Conservation (phyloP, 139 green algal species). For the Monoraphidium neglectum region DNA sequence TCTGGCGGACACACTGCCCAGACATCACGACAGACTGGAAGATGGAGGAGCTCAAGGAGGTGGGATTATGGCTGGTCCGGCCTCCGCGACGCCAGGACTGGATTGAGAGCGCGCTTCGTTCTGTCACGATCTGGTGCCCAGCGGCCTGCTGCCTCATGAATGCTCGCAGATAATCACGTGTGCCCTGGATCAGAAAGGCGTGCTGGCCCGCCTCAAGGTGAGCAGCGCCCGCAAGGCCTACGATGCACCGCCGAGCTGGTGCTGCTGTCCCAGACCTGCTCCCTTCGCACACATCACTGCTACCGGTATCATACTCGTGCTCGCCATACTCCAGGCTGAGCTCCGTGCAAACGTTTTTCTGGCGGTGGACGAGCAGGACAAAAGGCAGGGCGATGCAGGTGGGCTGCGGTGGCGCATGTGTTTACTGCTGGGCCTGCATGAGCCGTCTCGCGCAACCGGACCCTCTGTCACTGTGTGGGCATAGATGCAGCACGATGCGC, state of each 20-base stretch:
- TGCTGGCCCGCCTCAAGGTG: constrained; percentile 21
- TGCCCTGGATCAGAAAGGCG: constrained; percentile 11
- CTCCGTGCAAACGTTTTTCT: constrained; percentile 52
- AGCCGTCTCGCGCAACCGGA: background rate
- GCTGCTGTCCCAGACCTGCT: no score
- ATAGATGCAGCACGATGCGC: no score
- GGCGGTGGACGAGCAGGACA: constrained; percentile 48
- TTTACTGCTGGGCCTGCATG: background rate
- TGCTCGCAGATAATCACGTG: constrained; percentile 11
- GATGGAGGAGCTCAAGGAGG: no score
- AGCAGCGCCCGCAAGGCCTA: background rate
- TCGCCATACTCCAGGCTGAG: no score
- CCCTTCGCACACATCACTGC: no score
- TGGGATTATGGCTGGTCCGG: no score
- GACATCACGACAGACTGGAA: no score
- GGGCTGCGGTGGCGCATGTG: background rate
- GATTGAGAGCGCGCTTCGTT: no score
- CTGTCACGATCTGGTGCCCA: no score
- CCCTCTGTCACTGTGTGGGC: background rate
- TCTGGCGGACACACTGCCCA: no score
- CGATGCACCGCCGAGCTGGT: no score
- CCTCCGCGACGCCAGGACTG: no score
- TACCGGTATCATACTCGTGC: background rate
- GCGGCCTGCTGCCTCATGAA: background rate
- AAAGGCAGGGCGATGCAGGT: constrained; percentile 23